phyloP scores from a whole-genome alignment of 345 rosid species.

The Pistacia integerrima region DNA sequence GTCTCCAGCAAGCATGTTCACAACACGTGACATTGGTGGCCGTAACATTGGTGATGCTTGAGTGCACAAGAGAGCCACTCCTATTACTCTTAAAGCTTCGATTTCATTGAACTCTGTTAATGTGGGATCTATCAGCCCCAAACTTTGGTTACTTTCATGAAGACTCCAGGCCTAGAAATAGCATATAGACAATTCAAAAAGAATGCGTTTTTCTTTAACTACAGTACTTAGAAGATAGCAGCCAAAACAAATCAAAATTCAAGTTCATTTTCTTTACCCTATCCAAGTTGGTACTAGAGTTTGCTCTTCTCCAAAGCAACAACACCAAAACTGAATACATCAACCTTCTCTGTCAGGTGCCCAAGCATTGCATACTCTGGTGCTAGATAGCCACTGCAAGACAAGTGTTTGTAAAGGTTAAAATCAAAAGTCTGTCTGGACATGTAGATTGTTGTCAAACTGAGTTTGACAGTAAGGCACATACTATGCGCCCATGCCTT shows the following conservation, averaged over 20 bases:
- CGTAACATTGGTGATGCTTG: conserved; percentile 33
- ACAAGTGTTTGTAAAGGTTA: neutral
- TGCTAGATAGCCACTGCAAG: conserved; percentile 43
- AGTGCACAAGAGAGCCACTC: conserved; percentile 39
- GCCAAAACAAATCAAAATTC: neutral
- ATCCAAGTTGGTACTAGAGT: conserved; percentile 6
- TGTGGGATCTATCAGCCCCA: conserved; percentile 28
- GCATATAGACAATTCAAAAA: too few species aligned
- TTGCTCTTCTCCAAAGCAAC: conserved; percentile 36
- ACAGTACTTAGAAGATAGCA: neutral
- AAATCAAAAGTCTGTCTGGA: neutral
- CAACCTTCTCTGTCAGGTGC: conserved; percentile 37
- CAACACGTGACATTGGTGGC: conserved; percentile 38
- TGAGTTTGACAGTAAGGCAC: too few species aligned
- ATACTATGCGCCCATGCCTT: too few species aligned
- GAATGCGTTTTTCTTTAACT: neutral
- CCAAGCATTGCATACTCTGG: conserved; percentile 45
- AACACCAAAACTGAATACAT: conserved; percentile 39
- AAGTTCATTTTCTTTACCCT: conserved; percentile 7
- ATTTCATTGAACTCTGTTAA: conserved; percentile 20
- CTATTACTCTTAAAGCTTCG: conserved; percentile 30
- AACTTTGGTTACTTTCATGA: conserved; percentile 28
- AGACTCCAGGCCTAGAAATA: conserved; percentile 12
- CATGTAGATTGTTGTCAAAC: neutral
- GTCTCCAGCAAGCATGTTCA: conserved; percentile 38